A percentile compares a stretch with the other conserved stretches of the same genome.
Evolutionary conservation across 2,329 filamentous ascomycete species (phyloP).

Genomic region (Nemania diffusa): DNA sequence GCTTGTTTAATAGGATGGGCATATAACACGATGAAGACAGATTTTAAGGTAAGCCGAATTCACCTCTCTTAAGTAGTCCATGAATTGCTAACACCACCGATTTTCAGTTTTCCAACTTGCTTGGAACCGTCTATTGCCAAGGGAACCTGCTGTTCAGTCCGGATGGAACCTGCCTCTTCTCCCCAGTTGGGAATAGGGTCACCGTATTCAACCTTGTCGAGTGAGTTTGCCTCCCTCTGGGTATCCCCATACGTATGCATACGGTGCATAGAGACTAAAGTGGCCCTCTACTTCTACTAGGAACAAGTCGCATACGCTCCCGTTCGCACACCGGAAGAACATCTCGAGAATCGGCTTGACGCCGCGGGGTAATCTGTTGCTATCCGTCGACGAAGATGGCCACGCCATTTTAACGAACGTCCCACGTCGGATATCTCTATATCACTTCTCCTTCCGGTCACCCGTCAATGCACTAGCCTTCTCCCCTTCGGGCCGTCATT

Average conservation of each 20-base stretch:
- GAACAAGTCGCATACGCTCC: conserved; percentile 87
- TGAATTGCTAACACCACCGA: conserved; percentile 24
- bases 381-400: conserved; percentile 94
- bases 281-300: conserved; percentile 56
- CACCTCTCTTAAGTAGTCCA: neutral
- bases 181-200: conserved; percentile 94
- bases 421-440: conserved; percentile 83
- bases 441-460: conserved; percentile 95
- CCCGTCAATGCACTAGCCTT: conserved; percentile 86
- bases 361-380: conserved; percentile 88
- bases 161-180: conserved; percentile 94
- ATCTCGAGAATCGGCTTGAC: conserved; percentile 89
- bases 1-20: conserved; percentile 34
- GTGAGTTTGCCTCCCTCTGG: conserved; percentile 60
- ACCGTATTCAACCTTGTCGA: conserved; percentile 96
- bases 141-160: conserved; percentile 97
- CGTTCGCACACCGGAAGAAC: conserved; percentile 93
- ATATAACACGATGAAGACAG: conserved; percentile 85
- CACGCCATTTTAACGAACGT: conserved; percentile 94
- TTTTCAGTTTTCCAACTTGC: conserved; percentile 90
- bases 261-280: neutral
- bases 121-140: conserved; percentile 98
- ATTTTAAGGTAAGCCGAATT: conserved; percentile 82
- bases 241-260: neutral
- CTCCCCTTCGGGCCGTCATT: conserved; percentile 89